Conservation (phyloP, 2,329 filamentous ascomycete genomes). For the Fusarium sp. region DNA sequence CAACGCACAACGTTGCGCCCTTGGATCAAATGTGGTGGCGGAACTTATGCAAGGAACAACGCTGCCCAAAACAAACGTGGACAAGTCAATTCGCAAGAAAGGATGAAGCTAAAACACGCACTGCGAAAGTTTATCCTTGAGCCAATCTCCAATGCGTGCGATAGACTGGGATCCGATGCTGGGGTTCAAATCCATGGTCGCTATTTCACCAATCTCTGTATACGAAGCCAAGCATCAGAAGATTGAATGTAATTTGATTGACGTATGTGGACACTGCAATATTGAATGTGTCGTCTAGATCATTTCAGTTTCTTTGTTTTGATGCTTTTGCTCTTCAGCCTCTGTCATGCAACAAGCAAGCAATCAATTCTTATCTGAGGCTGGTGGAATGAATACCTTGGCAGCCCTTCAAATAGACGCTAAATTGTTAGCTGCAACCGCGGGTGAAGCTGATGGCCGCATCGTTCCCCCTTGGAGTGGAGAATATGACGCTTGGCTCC, state of each 20-base stretch:
- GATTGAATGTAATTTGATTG: constrained; percentile 12
- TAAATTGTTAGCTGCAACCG: constrained; percentile 30
- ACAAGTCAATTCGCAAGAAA: constrained; percentile 4
- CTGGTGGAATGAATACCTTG: constrained; percentile 29
- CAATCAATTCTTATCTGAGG: constrained; percentile 31
- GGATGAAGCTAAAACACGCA: constrained; percentile 26
- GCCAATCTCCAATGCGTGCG: constrained; percentile 27
- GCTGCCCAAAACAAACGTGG: constrained; percentile 10
- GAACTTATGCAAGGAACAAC: constrained; percentile 37
- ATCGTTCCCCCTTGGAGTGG: constrained; percentile 35
- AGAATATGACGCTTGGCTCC: constrained; percentile 22
- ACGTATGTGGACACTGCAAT: not conserved
- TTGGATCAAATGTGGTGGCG: constrained; percentile 10
- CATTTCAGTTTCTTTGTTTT: not conserved
- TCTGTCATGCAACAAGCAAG: constrained; percentile 14
- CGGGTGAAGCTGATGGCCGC: constrained; percentile 16
- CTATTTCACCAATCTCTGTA: constrained; percentile 27
- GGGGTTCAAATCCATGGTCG: constrained; percentile 22
- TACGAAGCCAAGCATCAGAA: constrained; percentile 17
- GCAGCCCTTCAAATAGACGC: constrained; percentile 10
- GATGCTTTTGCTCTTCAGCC: not conserved
- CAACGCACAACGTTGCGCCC: not conserved
- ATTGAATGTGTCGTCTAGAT: not conserved
- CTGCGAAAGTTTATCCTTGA: constrained; percentile 27
- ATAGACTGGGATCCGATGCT: constrained; percentile 19